Percentiles rank a stretch among this genome's conserved stretches.
Conservation (phyloP, 805 yeast genomes). For the Candida tammaniensis region DNA sequence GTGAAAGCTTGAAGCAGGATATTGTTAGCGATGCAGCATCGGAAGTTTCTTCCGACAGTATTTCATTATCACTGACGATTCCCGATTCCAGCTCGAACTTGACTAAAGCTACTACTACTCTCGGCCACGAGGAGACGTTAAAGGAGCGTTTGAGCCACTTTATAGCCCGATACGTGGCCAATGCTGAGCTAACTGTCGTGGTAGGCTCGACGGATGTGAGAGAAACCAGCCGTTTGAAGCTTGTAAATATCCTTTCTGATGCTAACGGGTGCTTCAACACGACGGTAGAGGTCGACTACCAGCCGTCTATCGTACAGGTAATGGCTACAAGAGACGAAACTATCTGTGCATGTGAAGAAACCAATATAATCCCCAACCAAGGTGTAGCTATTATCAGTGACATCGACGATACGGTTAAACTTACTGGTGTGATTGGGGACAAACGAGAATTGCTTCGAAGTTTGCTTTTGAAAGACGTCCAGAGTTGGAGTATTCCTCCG, state of each 20-base stretch:
- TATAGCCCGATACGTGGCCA: slow-evolving; percentile 63
- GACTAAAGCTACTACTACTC: neutral
- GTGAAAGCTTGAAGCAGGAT: slow-evolving; percentile 26
- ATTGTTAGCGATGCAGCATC: slow-evolving; percentile 18
- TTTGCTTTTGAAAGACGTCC: slow-evolving; percentile 64
- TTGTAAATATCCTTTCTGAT: slow-evolving; percentile 50
- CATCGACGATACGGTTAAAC: slow-evolving; percentile 90
- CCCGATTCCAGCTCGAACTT: neutral
- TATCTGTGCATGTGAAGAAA: slow-evolving; percentile 45
- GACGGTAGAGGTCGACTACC: slow-evolving; percentile 52
- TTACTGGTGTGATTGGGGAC: slow-evolving; percentile 87
- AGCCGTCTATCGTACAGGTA: slow-evolving; percentile 59
- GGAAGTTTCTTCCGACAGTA: slow-evolving; percentile 14
- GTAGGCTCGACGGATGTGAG: slow-evolving; percentile 49
- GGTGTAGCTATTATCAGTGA: slow-evolving; percentile 84
- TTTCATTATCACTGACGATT: slow-evolving; percentile 4
- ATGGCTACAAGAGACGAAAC: slow-evolving; percentile 46
- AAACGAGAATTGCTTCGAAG: slow-evolving; percentile 79
- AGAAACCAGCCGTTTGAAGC: slow-evolving; percentile 23
- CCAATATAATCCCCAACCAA: slow-evolving; percentile 35
- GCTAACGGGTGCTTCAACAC: slow-evolving; percentile 62
- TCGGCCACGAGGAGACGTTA: slow-evolving; percentile 45
- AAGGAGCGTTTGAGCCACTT: slow-evolving; percentile 68
- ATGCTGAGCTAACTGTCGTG: slow-evolving; percentile 50
- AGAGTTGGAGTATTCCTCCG: slow-evolving; percentile 70